Evolutionary conservation across 139 green algal genomes (phyloP), one percentile per base, ranked within the genome.

Genomic region (Picocystis salinarum): DNA sequence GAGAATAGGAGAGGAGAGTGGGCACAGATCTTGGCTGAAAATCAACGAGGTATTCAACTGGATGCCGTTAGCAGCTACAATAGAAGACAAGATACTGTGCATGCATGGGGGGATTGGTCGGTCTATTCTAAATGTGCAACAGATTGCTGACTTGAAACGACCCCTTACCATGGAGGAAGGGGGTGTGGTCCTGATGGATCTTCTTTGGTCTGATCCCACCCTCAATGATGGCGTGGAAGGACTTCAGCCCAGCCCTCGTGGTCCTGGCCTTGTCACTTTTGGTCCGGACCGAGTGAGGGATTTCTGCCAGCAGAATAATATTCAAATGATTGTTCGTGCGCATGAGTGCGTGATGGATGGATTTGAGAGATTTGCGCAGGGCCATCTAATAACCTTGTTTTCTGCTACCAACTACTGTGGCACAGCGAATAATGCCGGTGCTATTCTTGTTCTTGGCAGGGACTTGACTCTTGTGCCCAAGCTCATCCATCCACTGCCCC

Each of bases 311-410:
- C 71, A 79, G 24, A 99, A 99, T 61, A 60, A 70, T 42, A 64
- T 99, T 57, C 85, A 95, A 62, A 91, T 97, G 79, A 97, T 99
- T 34, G 76, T 99, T 45, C 74, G 88, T 12, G 88, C 88, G 29
- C 88, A 99, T 67, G 88, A 99, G 79, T 99, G 88, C 51, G 88
- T 99, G 18, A 99, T 99, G 88, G 88, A 99, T 50, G 88, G 88
- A 46, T 99, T 99, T 58, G 88, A 99, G 70, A 77, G 88, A 40
- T 99, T 99, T 61, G 88, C 88, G 0, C 26, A 49, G 24, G 61
- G 59, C 17, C 58, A 67, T 39, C 71, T 93, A 23, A 93, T 93
- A 58, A 98, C 85, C 2, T 69, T 97, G 3, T 98, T 97, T 68
- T 84, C 66, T 27, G 88, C 88, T 23, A 98, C 88, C 40, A 98